phyloP scores from a whole-genome alignment of 208 protist species.

The Novymonas esmeraldas region DNA sequence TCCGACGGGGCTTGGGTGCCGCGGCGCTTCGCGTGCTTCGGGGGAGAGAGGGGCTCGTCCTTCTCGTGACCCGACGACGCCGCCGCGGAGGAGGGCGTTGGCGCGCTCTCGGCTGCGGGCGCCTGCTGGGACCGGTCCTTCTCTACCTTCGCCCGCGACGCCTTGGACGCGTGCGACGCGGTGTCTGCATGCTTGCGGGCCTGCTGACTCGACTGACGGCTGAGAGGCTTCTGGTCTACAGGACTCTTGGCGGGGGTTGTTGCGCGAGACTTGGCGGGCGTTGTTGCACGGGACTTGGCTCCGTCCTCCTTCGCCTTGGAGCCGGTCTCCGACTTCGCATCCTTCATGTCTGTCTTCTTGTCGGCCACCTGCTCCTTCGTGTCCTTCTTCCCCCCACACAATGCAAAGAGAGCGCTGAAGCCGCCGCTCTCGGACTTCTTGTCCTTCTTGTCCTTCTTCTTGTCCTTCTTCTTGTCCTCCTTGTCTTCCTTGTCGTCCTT shows the following conservation, averaged over 20 bases:
- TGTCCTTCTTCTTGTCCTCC: constrained; percentile 9
- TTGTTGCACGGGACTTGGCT: constrained; percentile 1
- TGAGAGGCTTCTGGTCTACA: constrained; percentile 1
- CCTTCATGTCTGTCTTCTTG: constrained; percentile 3
- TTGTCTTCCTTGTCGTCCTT: constrained; percentile 12
- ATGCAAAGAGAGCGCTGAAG: constrained; percentile 1
- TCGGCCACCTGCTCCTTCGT: constrained; percentile 13
- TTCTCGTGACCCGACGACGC: neutral
- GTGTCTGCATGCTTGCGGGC: constrained; percentile 1
- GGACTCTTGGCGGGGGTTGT: neutral
- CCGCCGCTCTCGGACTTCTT: constrained; percentile 3
- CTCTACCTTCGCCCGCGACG: neutral
- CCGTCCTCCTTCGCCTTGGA: constrained; percentile 13
- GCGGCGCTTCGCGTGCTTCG: constrained; percentile 3
- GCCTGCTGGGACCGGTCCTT: neutral
- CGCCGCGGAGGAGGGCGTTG: neutral
- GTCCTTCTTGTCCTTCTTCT: constrained; percentile 22
- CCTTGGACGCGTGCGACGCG: constrained; percentile 18
- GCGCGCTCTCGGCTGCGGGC: neutral
- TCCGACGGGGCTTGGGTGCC: neutral
- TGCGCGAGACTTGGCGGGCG: no score
- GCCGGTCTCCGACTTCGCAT: constrained; percentile 1
- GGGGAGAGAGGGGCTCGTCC: neutral
- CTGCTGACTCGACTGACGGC: constrained; percentile 19
- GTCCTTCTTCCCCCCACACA: constrained; percentile 5